A percentile compares a stretch with the other conserved stretches of the same genome.
These are phyloP conservation scores for Dionaea muscipula DNA, from an alignment of 179 eudicot species.

Conservation along the genomic window DNA sequence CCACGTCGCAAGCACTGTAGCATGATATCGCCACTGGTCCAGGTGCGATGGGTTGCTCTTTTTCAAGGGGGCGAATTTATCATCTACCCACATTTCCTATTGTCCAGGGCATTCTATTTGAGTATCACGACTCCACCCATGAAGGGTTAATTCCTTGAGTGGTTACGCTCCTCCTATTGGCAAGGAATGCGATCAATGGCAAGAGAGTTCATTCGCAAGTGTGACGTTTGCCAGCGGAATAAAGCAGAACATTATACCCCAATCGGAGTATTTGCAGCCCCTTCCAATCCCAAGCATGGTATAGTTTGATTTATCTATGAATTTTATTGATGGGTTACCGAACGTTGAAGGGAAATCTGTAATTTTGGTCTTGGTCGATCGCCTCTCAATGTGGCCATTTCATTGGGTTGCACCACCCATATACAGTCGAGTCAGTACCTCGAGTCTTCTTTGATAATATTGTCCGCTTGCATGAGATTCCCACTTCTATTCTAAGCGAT, in stretches of 20 bases:
- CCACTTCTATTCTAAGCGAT: background rate
- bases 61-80: too few species aligned
- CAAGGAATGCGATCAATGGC: background rate
- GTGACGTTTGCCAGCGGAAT: background rate
- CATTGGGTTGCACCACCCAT: background rate
- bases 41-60: too few species aligned
- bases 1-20: too few species aligned
- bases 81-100: too few species aligned
- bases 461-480: background rate
- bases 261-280: background rate
- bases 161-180: background rate
- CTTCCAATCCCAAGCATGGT: background rate
- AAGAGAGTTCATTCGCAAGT: background rate
- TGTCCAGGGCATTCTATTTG: too few species aligned
- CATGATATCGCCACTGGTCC: too few species aligned
- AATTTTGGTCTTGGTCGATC: background rate
- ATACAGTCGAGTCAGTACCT: background rate
- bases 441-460: background rate
- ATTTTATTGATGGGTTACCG: background rate
- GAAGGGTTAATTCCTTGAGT: background rate
- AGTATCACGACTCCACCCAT: too few species aligned
- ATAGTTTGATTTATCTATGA: background rate
- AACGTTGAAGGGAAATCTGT: background rate
- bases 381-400: constrained; percentile 1
- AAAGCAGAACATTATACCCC: background rate